Conservation (phyloP, 2,329 filamentous ascomycete genomes). For the Colletotrichum magnum region DNA sequence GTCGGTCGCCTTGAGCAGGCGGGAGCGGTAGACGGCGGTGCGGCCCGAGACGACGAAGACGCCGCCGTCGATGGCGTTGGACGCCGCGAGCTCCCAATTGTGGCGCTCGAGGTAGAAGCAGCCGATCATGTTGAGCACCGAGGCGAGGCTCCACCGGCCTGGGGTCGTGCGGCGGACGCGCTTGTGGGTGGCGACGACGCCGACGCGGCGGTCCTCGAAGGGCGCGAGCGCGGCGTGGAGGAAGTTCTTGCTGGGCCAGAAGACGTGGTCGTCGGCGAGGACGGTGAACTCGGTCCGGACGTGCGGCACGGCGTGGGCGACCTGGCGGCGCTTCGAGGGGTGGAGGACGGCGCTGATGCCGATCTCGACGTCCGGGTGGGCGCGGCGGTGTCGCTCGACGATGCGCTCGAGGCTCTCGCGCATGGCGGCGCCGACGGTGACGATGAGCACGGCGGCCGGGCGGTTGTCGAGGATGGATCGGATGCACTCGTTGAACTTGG, state of each 20-base stretch:
- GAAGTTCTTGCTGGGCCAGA: constrained; percentile 60
- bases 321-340: constrained; percentile 65
- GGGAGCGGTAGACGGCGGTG: constrained; percentile 65
- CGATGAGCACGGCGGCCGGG: constrained; percentile 57
- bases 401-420: constrained; percentile 9
- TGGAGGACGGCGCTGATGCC: constrained; percentile 48
- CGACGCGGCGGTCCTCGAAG: constrained; percentile 62
- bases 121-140: constrained; percentile 69
- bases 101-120: constrained; percentile 72
- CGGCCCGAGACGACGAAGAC: constrained; percentile 72
- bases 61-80: constrained; percentile 70
- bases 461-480: constrained; percentile 54
- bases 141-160: constrained; percentile 46
- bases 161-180: constrained; percentile 58
- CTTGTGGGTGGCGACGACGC: constrained; percentile 71
- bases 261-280: constrained; percentile 67
- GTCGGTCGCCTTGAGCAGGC: constrained; percentile 59
- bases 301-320: constrained; percentile 55
- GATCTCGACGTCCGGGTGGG: constrained; percentile 43
- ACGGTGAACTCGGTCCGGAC: constrained; percentile 59
- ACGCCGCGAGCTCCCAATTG: constrained; percentile 72
- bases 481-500: constrained; percentile 59
- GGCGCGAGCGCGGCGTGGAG: constrained; percentile 58
- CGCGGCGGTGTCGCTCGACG: constrained; percentile 28
- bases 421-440: constrained; percentile 56